phyloP scores from a whole-genome alignment of 192 early-diverging fungal genomes.

The Pilaira anomala region DNA sequence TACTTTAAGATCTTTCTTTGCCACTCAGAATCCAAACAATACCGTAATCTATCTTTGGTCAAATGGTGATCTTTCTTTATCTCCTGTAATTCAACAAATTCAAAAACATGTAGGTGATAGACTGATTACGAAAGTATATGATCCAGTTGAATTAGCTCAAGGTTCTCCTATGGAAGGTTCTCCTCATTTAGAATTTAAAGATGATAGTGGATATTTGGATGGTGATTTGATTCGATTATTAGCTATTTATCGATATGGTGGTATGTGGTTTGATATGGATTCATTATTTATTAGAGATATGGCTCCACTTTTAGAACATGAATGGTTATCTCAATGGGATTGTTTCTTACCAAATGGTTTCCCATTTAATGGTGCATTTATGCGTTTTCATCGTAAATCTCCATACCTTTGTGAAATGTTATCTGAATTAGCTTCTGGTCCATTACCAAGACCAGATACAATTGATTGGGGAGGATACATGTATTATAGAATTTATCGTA shows the following conservation, averaged over 20 bases:
- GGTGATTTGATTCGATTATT: constrained; percentile 41
- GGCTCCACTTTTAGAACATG: constrained; percentile 37
- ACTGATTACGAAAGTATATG: constrained; percentile 22
- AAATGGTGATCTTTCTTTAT: constrained; percentile 34
- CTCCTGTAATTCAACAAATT: constrained; percentile 26
- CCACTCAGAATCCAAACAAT: constrained; percentile 36
- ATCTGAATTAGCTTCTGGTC: constrained; percentile 36
- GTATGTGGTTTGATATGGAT: constrained; percentile 53
- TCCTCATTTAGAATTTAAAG: constrained; percentile 32
- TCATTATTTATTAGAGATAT: constrained; percentile 43
- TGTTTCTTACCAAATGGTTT: constrained; percentile 41
- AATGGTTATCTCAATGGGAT: constrained; percentile 48
- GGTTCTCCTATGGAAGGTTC: constrained; percentile 37
- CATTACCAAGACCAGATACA: constrained; percentile 31
- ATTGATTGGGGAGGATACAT: constrained; percentile 43
- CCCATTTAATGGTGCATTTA: constrained; percentile 45
- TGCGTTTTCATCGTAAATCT: constrained; percentile 41
- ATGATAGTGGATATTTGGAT: constrained; percentile 41
- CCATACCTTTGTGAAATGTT: constrained; percentile 47
- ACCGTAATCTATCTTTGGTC: constrained; percentile 41
- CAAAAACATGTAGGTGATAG: constrained; percentile 22
- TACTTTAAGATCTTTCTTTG: constrained; percentile 42
- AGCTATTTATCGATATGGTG: constrained; percentile 41
- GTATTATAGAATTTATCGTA: constrained; percentile 39
- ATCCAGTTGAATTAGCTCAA: constrained; percentile 25